These are phyloP conservation scores for Oryza coarctata DNA, from an alignment of 176 grass and related monocot genomes.

Conservation along the genomic window DNA sequence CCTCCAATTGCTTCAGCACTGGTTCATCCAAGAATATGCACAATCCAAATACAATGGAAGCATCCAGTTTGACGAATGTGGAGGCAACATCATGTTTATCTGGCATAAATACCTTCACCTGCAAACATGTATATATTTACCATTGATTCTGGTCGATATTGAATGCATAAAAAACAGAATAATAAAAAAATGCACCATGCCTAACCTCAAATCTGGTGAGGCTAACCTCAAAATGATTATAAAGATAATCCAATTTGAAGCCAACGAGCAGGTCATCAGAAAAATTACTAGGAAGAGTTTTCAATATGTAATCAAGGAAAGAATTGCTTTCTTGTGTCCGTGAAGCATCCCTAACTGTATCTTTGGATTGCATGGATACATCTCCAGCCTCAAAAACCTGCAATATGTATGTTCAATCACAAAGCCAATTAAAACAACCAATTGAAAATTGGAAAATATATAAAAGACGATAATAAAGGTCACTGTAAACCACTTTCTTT, in stretches of 20 bases:
- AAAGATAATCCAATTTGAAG: constrained; percentile 61
- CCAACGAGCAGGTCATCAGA: constrained; percentile 34
- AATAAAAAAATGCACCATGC: constrained; percentile 21
- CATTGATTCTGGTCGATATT: constrained; percentile 26
- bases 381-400: constrained; percentile 71
- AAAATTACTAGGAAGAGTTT: constrained; percentile 14
- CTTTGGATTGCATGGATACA: constrained; percentile 51
- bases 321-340: constrained; percentile 31
- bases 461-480: not conserved
- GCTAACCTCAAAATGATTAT: constrained; percentile 81
- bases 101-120: constrained; percentile 62
- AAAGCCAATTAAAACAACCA: constrained; percentile 27
- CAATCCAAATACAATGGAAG: constrained; percentile 49
- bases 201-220: constrained; percentile 70
- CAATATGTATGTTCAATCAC: constrained; percentile 32
- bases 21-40: constrained; percentile 84
- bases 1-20: constrained; percentile 78
- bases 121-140: constrained; percentile 28
- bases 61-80: constrained; percentile 61
- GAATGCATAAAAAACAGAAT: constrained; percentile 36
- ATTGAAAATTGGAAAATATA: constrained; percentile 5
- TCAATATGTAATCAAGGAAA: constrained; percentile 31
- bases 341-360: constrained; percentile 43
- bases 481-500: not conserved
- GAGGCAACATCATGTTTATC: constrained; percentile 43